Percentiles rank a stretch among this genome's conserved stretches.
Evolutionary conservation across 192 early-diverging fungal species (phyloP).

Genomic region (Backusella mclennaniae): DNA sequence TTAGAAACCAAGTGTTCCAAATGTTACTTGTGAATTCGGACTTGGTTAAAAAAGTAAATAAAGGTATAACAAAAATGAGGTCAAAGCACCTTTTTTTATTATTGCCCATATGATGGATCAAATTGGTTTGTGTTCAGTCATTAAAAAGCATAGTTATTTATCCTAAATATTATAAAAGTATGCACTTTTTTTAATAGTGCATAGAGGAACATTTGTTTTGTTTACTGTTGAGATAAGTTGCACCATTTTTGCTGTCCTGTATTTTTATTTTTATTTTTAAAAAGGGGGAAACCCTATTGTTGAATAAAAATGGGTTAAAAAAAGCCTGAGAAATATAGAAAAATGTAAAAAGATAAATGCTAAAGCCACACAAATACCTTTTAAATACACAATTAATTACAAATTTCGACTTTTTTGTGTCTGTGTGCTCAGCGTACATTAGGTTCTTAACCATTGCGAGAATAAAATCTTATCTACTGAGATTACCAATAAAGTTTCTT

Average conservation of each 20-base stretch:
- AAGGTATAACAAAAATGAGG: slow-evolving; percentile 1
- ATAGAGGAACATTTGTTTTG: no score
- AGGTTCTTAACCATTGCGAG: neutral
- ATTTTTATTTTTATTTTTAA: neutral
- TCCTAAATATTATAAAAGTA: neutral
- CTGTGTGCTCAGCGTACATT: neutral
- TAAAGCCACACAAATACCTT: neutral
- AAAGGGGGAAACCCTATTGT: neutral
- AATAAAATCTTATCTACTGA: no score
- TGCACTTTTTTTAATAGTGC: neutral
- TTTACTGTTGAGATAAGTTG: neutral
- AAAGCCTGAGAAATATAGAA: neutral
- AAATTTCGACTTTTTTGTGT: slow-evolving; percentile 1
- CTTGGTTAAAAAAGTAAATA: neutral
- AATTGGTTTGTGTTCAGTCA: neutral
- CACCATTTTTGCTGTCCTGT: neutral
- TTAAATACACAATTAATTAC: neutral
- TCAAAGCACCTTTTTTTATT: neutral
- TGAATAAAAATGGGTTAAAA: neutral
- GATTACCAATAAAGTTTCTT: no score
- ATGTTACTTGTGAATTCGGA: neutral
- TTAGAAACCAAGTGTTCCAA: neutral
- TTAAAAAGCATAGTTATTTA: neutral
- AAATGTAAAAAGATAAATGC: neutral
- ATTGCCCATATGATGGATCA: neutral